Base-by-base conservation (phyloP, 75 land plant species). In the Azolla pinnata region DNA sequence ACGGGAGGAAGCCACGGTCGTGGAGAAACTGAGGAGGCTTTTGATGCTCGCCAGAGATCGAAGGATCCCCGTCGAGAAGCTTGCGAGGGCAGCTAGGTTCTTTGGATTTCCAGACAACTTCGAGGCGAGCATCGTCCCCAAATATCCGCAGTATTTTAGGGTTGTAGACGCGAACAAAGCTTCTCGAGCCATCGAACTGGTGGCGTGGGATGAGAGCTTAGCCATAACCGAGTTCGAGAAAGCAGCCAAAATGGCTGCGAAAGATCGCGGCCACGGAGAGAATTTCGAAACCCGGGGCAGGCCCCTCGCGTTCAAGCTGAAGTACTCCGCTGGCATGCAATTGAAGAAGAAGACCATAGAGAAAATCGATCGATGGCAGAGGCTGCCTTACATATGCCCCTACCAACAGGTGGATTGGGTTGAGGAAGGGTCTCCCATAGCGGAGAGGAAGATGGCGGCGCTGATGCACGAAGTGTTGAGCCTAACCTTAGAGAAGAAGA, bases 381-480 rank as follows among this genome's bases (percentile, higher is more conserved):
- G 67, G 73, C 54, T 84, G 10, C 90, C 88, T 4, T 87, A 83
- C 57, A 72, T 83, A 24, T 84, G 83, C 0, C 92, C 92, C 8
- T 87, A 84, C 51, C 82, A 83, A 54, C 79, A 78, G 50, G 68
- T 54, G 2, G 53, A 75, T 32, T 29, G 65, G 20, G 66, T 83
- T 24, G 79, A 77, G 35, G 85, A 81, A 0, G 69, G 71, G 24
- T 83, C 90, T 31, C 74, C 79, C 0, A 56, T 80, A 12, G 82
- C 82, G 79, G 92, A 87, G 80, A 84, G 85, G 59, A 61, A 79
- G 33, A 76, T 72, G n/a, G 85, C 83, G 35, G 92, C 80, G 29
- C 76, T 87, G 17, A 54, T 81, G 31, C 92, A 87, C 55, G 92
- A 87, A 69, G 25, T 84, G 30, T 62, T 87, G 52, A 74, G 85